Percentiles rank a stretch among this genome's conserved stretches.
Conservation (phyloP, 2,329 filamentous ascomycete species). For the Ophiostoma pallidulum region DNA sequence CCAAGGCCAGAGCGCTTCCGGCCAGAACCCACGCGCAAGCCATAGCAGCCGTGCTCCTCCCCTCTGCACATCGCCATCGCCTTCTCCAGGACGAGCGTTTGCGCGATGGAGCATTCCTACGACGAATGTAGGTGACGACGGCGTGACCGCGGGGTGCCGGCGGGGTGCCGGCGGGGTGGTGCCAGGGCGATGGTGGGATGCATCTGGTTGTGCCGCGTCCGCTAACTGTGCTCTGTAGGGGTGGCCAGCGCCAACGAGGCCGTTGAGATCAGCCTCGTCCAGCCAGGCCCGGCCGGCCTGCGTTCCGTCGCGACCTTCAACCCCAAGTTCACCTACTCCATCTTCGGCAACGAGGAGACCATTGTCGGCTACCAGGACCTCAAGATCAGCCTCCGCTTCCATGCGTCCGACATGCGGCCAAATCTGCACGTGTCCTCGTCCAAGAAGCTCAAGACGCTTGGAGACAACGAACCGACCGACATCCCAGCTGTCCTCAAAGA, state of each 20-base stretch:
- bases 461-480: conserved; percentile 60
- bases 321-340: conserved; percentile 79
- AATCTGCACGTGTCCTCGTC: conserved; percentile 61
- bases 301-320: conserved; percentile 61
- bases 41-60: too few relatives aligned
- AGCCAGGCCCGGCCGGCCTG: conserved; percentile 37
- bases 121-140: conserved; percentile 13
- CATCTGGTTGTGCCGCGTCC: too few relatives aligned
- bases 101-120: conserved; percentile 15
- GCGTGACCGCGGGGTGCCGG: neutral
- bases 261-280: conserved; percentile 50
- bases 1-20: neutral
- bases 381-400: conserved; percentile 60
- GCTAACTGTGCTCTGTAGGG: conserved; percentile 32
- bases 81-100: too few relatives aligned
- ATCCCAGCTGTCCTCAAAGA: conserved; percentile 53
- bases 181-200: neutral
- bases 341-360: conserved; percentile 86
- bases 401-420: conserved; percentile 66
- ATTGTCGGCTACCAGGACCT: conserved; percentile 86
- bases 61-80: too few relatives aligned
- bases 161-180: neutral
- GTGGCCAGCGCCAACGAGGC: conserved; percentile 52
- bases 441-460: conserved; percentile 60
- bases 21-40: too few relatives aligned